phyloP scores from a whole-genome alignment of 1,284 basidiomycete species.

The Puccinia horiana region DNA sequence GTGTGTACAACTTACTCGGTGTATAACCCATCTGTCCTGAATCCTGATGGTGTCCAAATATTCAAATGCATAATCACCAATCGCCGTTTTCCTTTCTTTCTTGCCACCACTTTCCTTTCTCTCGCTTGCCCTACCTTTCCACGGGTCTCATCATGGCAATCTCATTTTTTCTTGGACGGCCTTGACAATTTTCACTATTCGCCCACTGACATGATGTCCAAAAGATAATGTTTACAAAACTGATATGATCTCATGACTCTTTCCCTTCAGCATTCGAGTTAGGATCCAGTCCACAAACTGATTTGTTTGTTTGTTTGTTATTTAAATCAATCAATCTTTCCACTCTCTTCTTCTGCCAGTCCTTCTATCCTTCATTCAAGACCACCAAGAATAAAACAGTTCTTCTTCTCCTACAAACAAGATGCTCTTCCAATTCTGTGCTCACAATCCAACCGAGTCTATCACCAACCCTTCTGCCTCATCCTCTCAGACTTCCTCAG shows the following conservation, averaged over 20 bases:
- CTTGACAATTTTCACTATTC: no score
- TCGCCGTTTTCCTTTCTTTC: not conserved
- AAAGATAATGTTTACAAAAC: no score
- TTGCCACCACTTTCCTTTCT: not conserved
- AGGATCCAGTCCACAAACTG: no score
- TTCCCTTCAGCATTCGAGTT: no score
- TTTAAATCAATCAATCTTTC: no score
- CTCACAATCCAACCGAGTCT: slow-evolving; percentile 8
- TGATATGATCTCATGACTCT: no score
- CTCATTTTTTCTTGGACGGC: no score
- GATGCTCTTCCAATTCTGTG: slow-evolving; percentile 31
- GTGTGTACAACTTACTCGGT: not conserved
- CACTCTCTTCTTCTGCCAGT: not conserved
- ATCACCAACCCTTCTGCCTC: not conserved
- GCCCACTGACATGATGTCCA: not conserved
- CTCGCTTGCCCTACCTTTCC: not conserved
- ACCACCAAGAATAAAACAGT: not conserved
- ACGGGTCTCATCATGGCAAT: not conserved
- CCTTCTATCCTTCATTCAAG: not conserved
- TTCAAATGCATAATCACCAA: slow-evolving; percentile 22
- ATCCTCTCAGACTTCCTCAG: not conserved
- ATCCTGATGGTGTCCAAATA: not conserved
- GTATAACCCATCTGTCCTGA: not conserved
- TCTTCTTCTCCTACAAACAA: no score
- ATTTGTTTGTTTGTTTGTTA: no score